Percentiles rank a stretch among this genome's conserved stretches.
Evolutionary conservation across 2,329 filamentous ascomycete species (phyloP).

Genomic region (Calcarisporium arbuscula): DNA sequence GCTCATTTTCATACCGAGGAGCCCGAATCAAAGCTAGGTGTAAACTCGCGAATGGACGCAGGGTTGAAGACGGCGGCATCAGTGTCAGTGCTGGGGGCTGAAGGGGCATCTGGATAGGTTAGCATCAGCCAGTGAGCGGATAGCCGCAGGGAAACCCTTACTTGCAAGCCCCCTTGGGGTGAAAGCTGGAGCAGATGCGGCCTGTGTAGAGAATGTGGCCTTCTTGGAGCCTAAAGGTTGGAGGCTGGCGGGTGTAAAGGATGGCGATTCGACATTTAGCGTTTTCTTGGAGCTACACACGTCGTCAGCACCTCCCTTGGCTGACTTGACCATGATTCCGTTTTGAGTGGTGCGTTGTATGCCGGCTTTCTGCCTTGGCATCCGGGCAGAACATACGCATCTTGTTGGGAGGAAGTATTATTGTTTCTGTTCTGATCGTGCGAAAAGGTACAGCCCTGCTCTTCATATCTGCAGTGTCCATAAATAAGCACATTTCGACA

Average conservation of each 20-base stretch:
- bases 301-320: too few species aligned
- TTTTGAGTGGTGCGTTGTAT: too few species aligned
- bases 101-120: slow-evolving; percentile 23
- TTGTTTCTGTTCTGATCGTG: slow-evolving; percentile 65
- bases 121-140: slow-evolving; percentile 9
- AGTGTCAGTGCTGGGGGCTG: slow-evolving; percentile 34
- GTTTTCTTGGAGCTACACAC: slow-evolving; percentile 57
- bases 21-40: slow-evolving; percentile 49
- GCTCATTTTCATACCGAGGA: slow-evolving; percentile 33
- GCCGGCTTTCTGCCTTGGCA: too few species aligned
- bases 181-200: slow-evolving; percentile 81
- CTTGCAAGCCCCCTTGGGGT: slow-evolving; percentile 59
- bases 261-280: slow-evolving; percentile 92
- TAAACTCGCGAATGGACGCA: slow-evolving; percentile 53
- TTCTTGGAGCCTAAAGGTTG: slow-evolving; percentile 51
- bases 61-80: slow-evolving; percentile 48
- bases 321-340: too few species aligned
- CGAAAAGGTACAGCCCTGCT: slow-evolving; percentile 85
- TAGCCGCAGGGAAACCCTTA: slow-evolving; percentile 18
- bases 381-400: slow-evolving; percentile 43
- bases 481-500: slow-evolving; percentile 93
- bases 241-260: slow-evolving; percentile 70
- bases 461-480: slow-evolving; percentile 86
- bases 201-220: slow-evolving; percentile 78
- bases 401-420: slow-evolving; percentile 35